Percentiles rank a stretch among this genome's conserved stretches.
These are phyloP conservation scores for Syncephalis plumigaleata DNA, from an alignment of 371 early-diverging fungal species.

Conservation along the genomic window DNA sequence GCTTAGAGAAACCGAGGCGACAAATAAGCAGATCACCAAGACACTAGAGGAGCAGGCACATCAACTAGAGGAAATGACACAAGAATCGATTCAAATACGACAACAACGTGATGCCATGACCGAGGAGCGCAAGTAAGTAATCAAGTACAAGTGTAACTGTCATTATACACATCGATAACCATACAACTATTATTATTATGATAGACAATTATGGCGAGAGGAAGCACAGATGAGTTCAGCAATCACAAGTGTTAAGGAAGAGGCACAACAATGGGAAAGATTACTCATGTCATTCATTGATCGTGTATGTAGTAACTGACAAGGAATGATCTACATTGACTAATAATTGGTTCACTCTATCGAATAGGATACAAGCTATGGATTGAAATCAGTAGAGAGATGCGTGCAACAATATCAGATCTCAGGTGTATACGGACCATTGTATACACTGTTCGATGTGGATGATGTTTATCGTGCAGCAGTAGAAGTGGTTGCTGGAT, in stretches of 20 bases:
- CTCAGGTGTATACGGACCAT: constrained; percentile 74
- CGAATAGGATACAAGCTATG: constrained; percentile 53
- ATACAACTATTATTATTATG: too few species aligned
- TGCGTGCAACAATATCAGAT: constrained; percentile 44
- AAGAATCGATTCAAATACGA: background rate
- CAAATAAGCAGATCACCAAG: background rate
- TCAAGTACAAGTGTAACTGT: too few species aligned
- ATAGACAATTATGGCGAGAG: background rate
- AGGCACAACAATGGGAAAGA: background rate
- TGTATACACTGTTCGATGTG: constrained; percentile 82
- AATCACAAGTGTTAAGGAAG: background rate
- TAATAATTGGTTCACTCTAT: constrained; percentile 14
- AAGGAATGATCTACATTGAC: constrained; percentile 3
- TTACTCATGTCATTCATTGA: constrained; percentile 11
- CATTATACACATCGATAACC: too few species aligned
- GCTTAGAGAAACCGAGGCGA: too few species aligned
- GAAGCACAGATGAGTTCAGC: background rate
- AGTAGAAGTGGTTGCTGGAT: constrained; percentile 83
- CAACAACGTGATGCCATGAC: background rate
- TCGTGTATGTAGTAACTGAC: background rate
- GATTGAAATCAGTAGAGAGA: constrained; percentile 47
- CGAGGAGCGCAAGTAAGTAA: background rate
- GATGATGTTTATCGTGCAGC: constrained; percentile 67
- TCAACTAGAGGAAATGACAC: background rate
- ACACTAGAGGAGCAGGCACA: background rate